Conservation (phyloP, 1,284 basidiomycete genomes). For the Cryptococcus sp. region DNA sequence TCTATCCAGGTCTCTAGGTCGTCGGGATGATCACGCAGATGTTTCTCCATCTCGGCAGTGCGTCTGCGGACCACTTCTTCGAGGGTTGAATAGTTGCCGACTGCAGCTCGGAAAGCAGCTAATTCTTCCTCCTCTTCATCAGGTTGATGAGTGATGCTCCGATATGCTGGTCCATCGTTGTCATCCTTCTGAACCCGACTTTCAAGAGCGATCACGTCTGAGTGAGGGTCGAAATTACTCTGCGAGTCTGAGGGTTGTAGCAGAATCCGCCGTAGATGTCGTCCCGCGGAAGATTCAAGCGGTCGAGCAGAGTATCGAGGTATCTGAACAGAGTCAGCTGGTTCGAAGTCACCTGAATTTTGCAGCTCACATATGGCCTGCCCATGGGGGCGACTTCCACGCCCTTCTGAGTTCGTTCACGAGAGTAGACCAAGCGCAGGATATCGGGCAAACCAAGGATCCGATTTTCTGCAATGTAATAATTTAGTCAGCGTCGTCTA, state of each 20-base stretch:
- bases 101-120: conserved; percentile 16
- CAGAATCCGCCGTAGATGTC: conserved; percentile 23
- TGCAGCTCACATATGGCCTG: conserved; percentile 28
- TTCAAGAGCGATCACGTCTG: conserved; percentile 15
- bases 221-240: conserved; percentile 3
- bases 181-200: background rate
- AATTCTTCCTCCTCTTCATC: conserved; percentile 26
- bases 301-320: conserved; percentile 24
- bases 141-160: conserved; percentile 11
- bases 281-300: conserved; percentile 14
- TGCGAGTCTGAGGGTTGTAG: conserved; percentile 16
- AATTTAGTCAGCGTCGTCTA: background rate
- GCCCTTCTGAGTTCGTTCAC: conserved; percentile 35
- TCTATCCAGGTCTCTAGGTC: conserved; percentile 44
- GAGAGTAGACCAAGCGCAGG: conserved; percentile 28
- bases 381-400: conserved; percentile 38
- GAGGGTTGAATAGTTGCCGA: conserved; percentile 33
- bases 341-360: background rate
- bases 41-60: conserved; percentile 38
- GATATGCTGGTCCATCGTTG: conserved; percentile 16
- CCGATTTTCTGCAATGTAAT: conserved; percentile 21
- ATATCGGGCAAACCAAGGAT: conserved; percentile 29
- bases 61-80: conserved; percentile 33
- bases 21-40: conserved; percentile 27
- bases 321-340: conserved; percentile 7